A percentile compares a stretch with the other conserved stretches of the same genome.
Evolutionary conservation across 768 basidiomycete species (phyloP).

Genomic region (Termitomyces sp.): DNA sequence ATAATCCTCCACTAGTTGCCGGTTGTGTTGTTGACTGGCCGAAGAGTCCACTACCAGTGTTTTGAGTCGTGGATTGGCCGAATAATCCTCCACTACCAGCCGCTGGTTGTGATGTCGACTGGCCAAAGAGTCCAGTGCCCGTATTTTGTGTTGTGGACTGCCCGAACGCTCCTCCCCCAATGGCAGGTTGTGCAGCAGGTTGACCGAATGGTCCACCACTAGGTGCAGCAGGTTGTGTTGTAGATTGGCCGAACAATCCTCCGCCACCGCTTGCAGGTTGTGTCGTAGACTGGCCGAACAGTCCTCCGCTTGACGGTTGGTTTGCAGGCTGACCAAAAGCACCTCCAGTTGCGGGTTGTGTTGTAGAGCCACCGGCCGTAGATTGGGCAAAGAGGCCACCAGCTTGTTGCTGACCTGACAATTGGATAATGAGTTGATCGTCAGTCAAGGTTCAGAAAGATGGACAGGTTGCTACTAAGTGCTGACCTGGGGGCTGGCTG

Average conservation of each 20-base stretch:
- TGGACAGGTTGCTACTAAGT: conserved; percentile 11
- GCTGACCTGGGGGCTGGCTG: conserved; percentile 20
- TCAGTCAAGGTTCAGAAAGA: not conserved
- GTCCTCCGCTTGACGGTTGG: conserved; percentile 12
- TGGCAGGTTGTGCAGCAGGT: conserved; percentile 10
- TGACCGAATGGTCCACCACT: conserved; percentile 14
- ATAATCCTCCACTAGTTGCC: conserved; percentile 15
- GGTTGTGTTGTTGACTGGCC: conserved; percentile 13
- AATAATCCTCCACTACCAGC: conserved; percentile 3
- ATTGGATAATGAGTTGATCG: conserved; percentile 8
- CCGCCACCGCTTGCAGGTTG: conserved; percentile 16
- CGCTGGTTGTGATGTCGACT: conserved; percentile 9
- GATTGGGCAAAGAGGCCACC: conserved; percentile 18
- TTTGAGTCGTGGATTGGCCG: conserved; percentile 14
- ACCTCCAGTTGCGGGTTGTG: conserved; percentile 15
- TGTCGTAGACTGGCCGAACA: conserved; percentile 25
- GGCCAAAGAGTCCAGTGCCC: conserved; percentile 12
- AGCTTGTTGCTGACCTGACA: conserved; percentile 29
- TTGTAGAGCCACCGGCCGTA: conserved; percentile 1
- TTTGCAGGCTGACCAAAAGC: conserved; percentile 20
- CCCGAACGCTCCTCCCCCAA: conserved; percentile 26
- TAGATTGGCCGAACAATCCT: conserved; percentile 27
- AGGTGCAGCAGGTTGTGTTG: not conserved
- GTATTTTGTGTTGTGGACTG: conserved; percentile 14
- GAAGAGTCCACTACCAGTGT: conserved; percentile 9